These are phyloP conservation scores for Melampsora larici-populina DNA, from an alignment of 1,284 basidiomycete species.

Conservation along the genomic window DNA sequence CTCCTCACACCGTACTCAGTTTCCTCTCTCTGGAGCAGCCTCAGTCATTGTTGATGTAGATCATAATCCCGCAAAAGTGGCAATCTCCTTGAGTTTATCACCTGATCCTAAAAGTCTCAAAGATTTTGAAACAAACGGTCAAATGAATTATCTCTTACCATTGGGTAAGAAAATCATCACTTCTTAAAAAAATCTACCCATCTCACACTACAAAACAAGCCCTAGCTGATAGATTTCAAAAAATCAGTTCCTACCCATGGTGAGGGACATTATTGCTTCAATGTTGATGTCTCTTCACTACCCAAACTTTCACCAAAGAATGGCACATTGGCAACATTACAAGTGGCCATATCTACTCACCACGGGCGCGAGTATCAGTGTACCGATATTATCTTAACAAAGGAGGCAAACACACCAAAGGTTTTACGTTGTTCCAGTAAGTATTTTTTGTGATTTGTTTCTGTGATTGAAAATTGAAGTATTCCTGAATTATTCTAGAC, in stretches of 20 bases:
- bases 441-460: background rate
- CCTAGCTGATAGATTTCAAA: background rate
- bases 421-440: constrained; percentile 1
- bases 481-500: background rate
- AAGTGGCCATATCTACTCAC: background rate
- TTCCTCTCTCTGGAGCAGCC: constrained; percentile 63
- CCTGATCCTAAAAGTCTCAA: constrained; percentile 61
- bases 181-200: no score
- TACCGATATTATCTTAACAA: background rate
- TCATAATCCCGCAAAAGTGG: constrained; percentile 62
- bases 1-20: constrained; percentile 61
- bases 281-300: background rate
- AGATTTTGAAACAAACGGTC: constrained; percentile 60
- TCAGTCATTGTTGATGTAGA: constrained; percentile 62
- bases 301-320: background rate
- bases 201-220: no score
- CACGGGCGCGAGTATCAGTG: constrained; percentile 1
- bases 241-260: background rate
- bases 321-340: background rate
- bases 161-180: constrained; percentile 9
- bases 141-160: constrained; percentile 45
- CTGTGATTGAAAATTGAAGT: background rate
- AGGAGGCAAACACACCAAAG: background rate
- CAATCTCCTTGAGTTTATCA: constrained; percentile 61
- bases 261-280: constrained; percentile 6